Conservation (phyloP, 352 stramenopile genomes). For the Pythium aquatile region DNA sequence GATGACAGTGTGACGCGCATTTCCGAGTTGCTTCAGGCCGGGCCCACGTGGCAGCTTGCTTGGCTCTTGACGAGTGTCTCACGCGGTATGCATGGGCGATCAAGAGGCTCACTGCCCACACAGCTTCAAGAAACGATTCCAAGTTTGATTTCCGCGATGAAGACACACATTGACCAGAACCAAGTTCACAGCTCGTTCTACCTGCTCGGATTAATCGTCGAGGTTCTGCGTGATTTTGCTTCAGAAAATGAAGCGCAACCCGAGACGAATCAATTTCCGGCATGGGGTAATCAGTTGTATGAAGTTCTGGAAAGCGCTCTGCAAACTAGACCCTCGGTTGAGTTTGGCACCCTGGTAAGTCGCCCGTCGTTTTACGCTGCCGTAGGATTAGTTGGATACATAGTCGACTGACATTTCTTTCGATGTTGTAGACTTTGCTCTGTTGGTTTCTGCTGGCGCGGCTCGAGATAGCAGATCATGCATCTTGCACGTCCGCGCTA, state of each 20-base stretch:
- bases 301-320: neutral
- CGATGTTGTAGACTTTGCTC: neutral
- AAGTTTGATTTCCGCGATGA: neutral
- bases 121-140: neutral
- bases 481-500: too few species aligned
- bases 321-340: neutral
- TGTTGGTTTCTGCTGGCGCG: neutral
- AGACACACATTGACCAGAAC: neutral
- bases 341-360: slow-evolving; percentile 5
- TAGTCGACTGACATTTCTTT: neutral
- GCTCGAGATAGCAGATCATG: neutral
- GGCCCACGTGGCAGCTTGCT: slow-evolving; percentile 7
- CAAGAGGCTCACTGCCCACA: neutral
- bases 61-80: slow-evolving; percentile 13
- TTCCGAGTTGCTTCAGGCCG: neutral
- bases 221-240: neutral
- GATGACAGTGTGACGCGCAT: neutral
- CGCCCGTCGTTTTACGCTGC: neutral
- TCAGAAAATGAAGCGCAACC: neutral
- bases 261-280: neutral
- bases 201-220: slow-evolving; percentile 8
- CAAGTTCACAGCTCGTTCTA: slow-evolving; percentile 2
- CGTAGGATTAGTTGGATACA: neutral
- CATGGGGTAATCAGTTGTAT: neutral
- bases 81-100: neutral